Percentiles rank a stretch among this genome's conserved stretches.
These are phyloP conservation scores for Polychaeton citri DNA, from an alignment of 2,329 filamentous ascomycete species.

Conservation along the genomic window DNA sequence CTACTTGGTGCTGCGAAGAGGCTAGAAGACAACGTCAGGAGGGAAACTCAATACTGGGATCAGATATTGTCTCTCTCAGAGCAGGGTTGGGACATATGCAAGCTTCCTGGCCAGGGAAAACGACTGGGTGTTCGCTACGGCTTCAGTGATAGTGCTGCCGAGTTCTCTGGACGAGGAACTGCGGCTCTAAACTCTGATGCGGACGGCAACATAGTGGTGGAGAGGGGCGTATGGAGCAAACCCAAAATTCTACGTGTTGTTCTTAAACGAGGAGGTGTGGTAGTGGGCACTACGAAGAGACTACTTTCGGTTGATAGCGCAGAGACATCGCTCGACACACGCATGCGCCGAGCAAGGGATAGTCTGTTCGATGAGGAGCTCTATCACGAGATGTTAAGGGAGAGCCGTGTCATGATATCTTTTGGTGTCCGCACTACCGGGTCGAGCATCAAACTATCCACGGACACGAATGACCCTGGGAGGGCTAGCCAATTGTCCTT, in stretches of 20 bases:
- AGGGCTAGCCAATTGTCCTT: constrained; percentile 40
- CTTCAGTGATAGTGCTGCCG: constrained; percentile 57
- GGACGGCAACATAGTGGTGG: constrained; percentile 63
- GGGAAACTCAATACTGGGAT: constrained; percentile 80
- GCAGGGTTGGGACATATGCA: constrained; percentile 74
- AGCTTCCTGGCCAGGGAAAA: constrained; percentile 53
- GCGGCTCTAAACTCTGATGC: constrained; percentile 63
- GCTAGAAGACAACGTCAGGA: constrained; percentile 61
- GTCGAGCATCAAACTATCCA: background rate
- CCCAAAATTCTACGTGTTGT: constrained; percentile 54
- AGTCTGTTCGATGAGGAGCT: constrained; percentile 75
- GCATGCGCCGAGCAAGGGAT: constrained; percentile 63
- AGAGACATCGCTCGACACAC: constrained; percentile 49
- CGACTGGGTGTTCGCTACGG: constrained; percentile 79
- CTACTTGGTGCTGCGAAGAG: constrained; percentile 59
- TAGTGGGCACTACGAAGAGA: constrained; percentile 43
- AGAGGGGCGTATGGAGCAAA: constrained; percentile 45
- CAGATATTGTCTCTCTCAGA: constrained; percentile 70
- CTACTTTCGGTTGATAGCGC: constrained; percentile 25
- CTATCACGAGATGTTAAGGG: constrained; percentile 77
- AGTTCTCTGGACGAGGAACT: constrained; percentile 58
- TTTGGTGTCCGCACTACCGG: constrained; percentile 45
- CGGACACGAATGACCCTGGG: background rate
- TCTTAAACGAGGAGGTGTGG: constrained; percentile 42
- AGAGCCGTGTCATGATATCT: constrained; percentile 59